Percentiles rank a stretch among this genome's conserved stretches.
phyloP scores from a whole-genome alignment of 2,329 filamentous ascomycete species.

The Neocatenulostroma microsporum region DNA sequence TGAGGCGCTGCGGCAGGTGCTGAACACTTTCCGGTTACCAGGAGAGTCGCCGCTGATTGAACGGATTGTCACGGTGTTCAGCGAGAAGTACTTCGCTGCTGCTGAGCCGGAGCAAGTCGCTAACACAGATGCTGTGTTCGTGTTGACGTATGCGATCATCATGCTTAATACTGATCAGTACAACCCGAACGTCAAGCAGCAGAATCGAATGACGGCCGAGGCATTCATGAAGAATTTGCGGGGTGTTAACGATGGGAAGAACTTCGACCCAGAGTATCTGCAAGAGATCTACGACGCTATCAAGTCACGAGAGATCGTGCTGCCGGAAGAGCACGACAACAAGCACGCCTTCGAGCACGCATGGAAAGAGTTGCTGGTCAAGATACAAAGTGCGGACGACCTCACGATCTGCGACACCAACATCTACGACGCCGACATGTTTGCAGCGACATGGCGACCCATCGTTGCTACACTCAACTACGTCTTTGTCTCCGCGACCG shows the following conservation, averaged over 20 bases:
- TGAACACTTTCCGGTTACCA: constrained; percentile 87
- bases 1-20: constrained; percentile 76
- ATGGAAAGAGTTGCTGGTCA: constrained; percentile 88
- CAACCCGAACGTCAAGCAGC: constrained; percentile 74
- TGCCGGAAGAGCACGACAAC: constrained; percentile 95
- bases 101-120: constrained; percentile 66
- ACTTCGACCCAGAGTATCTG: constrained; percentile 78
- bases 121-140: constrained; percentile 79
- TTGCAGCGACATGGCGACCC: constrained; percentile 88
- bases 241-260: constrained; percentile 75
- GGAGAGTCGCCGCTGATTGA: constrained; percentile 91
- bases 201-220: constrained; percentile 73
- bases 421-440: constrained; percentile 96
- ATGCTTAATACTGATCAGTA: constrained; percentile 97
- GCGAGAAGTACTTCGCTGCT: constrained; percentile 71
- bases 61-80: constrained; percentile 79
- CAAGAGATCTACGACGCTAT: constrained; percentile 86
- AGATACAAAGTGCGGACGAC: constrained; percentile 67
- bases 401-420: constrained; percentile 79
- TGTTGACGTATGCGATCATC: constrained; percentile 92
- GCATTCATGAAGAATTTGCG: constrained; percentile 86
- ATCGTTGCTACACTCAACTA: constrained; percentile 93
- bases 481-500: constrained; percentile 97
- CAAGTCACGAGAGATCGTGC: constrained; percentile 85
- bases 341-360: constrained; percentile 94